Evolutionary conservation across 495 filamentous ascomycete species (phyloP).

Genomic region (Podospora appendiculata): DNA sequence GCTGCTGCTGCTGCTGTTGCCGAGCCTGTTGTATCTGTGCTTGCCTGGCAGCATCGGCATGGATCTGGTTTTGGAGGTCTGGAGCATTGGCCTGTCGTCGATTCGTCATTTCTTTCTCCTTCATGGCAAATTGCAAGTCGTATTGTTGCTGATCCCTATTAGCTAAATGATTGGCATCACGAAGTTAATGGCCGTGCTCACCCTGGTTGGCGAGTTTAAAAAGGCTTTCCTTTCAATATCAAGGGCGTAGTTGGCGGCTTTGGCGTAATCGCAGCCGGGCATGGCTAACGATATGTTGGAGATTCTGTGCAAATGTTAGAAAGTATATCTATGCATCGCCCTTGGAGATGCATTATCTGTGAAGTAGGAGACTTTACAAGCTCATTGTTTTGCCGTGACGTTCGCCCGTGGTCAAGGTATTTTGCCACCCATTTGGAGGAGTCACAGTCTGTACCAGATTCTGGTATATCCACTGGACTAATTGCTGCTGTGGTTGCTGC

Average conservation of each 20-base stretch:
- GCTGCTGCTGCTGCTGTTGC: conserved; percentile 15
- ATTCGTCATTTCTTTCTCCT: conserved; percentile 27
- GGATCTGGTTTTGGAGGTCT: conserved; percentile 32
- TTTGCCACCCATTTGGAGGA: conserved; percentile 24
- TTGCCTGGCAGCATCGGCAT: conserved; percentile 34
- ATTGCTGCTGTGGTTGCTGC: conserved; percentile 4
- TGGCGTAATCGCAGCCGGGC: conserved; percentile 20
- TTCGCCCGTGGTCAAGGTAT: conserved; percentile 14
- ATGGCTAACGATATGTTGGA: conserved; percentile 34
- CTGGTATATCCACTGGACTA: neutral
- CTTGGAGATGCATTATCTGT: neutral
- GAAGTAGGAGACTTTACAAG: conserved; percentile 18
- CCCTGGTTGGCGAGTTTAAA: conserved; percentile 32
- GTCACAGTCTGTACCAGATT: conserved; percentile 11
- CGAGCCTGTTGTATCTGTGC: conserved; percentile 28
- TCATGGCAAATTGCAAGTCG: conserved; percentile 22
- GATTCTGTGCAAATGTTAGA: conserved; percentile 23
- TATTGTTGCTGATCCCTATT: conserved; percentile 24
- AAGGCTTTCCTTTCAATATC: conserved; percentile 37
- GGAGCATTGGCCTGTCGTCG: conserved; percentile 34
- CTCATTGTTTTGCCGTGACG: conserved; percentile 27
- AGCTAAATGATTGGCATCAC: neutral
- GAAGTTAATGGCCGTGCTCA: conserved; percentile 20
- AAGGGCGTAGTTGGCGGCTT: conserved; percentile 24
- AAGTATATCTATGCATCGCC: neutral